These are phyloP conservation scores for Kitagawia praeruptora DNA, from an alignment of 129 eudicot species.

Conservation along the genomic window DNA sequence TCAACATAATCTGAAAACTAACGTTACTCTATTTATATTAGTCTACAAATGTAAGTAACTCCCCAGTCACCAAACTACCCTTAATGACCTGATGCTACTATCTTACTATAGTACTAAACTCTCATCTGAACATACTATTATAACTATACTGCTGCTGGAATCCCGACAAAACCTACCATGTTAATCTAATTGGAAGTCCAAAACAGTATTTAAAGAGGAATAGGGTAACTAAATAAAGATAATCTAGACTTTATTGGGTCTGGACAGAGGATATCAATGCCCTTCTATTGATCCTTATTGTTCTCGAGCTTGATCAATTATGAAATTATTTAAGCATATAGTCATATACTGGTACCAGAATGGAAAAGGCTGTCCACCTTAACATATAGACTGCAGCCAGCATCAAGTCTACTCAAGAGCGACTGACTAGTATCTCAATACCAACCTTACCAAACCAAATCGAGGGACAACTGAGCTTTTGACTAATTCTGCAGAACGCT, in stretches of 20 bases:
- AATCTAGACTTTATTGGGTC: background rate
- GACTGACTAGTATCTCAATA: background rate
- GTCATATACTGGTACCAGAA: background rate
- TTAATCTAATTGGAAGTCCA: too few relatives aligned
- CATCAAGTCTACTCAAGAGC: background rate
- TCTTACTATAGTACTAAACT: too few relatives aligned
- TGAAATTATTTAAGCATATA: background rate
- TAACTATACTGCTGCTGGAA: too few relatives aligned
- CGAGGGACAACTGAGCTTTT: background rate
- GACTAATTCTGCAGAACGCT: background rate
- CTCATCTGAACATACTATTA: too few relatives aligned
- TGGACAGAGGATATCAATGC: background rate
- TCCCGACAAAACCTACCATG: too few relatives aligned
- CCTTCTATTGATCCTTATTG: background rate
- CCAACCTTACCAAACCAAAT: slow-evolving; percentile 10
- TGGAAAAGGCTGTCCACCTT: background rate
- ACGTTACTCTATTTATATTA: too few relatives aligned
- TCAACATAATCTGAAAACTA: too few relatives aligned
- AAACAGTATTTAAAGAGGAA: too few relatives aligned
- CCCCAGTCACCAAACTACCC: too few relatives aligned
- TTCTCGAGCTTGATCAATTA: too few relatives aligned
- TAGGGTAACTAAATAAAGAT: background rate
- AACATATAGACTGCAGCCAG: background rate
- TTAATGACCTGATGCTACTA: too few relatives aligned
- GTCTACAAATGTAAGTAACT: too few relatives aligned